Conservation (phyloP, 2,329 filamentous ascomycete species). For the Trichoderma pleuroti region DNA sequence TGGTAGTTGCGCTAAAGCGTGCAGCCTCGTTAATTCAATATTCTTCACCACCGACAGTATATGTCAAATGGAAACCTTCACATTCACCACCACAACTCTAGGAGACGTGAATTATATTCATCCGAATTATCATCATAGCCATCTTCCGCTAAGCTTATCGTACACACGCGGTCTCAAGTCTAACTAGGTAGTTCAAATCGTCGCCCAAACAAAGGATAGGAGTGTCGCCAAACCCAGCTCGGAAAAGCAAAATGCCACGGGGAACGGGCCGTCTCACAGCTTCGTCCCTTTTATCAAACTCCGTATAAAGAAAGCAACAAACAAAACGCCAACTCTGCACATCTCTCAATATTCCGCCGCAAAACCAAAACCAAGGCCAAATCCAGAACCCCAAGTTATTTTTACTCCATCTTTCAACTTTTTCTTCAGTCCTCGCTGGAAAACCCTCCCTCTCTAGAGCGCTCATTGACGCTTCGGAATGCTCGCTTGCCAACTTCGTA, state of each 20-base stretch:
- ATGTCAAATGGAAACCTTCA: no score
- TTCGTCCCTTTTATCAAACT: slow-evolving; percentile 10
- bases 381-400: not conserved
- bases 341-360: not conserved
- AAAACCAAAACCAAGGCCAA: not conserved
- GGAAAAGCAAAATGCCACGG: not conserved
- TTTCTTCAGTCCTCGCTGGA: not conserved
- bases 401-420: not conserved
- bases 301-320: slow-evolving; percentile 15
- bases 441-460: slow-evolving; percentile 18
- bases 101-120: not conserved
- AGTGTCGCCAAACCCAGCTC: slow-evolving; percentile 10
- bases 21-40: slow-evolving; percentile 33
- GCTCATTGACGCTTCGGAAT: slow-evolving; percentile 70
- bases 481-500: slow-evolving; percentile 94
- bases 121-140: not conserved
- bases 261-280: not conserved
- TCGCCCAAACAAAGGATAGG: slow-evolving; percentile 4
- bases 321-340: not conserved
- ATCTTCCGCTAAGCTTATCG: slow-evolving; percentile 26
- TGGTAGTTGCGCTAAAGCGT: slow-evolving; percentile 9
- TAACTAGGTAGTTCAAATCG: not conserved
- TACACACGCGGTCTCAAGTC: slow-evolving; percentile 15
- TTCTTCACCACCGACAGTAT: not conserved
- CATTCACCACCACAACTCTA: not conserved